Base-by-base conservation (phyloP, 176 grass and related monocot genomes). In the Typha latifolia region DNA sequence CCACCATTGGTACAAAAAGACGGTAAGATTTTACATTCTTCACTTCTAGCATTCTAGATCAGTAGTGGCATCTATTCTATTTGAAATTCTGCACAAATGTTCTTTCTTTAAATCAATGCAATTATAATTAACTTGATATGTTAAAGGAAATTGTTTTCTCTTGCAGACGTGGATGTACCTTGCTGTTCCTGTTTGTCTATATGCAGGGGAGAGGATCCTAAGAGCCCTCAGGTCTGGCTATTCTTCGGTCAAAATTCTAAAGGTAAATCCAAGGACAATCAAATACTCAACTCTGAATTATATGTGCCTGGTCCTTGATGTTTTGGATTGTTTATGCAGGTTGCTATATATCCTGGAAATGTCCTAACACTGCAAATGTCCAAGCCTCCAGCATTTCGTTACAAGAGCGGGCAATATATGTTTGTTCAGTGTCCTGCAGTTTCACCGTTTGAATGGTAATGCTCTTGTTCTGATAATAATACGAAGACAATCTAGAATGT, bases 91-190 rank as follows among this genome's bases (percentile, higher is more conserved):
- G 2, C 12, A 8, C 37, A 55, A 27, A 32, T 12, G 7, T 65
- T 69, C 19, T 32, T 4, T 2, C 15, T 27, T 59, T 26, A 49
- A 0, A 37, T 24, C 73, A 19, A 29, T 16, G 13, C 2, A 63
- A 47, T 48, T 20, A 53, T 64, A 13, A 34, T 27, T 27, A 61
- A 47, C 22, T 51, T 77, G 7, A 62, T 62, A 64, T 15, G 52
- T 69, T 59, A 59, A 19, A 19, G n/a, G 53, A 22, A 19, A 9
- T 56, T 9, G 49, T 68, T 63, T 62, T 76, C 69, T 69, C 22
- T n/a, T 61, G 51, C 84, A 99, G 95, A 94, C 95, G 68, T 99
- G 95, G 95, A 99, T 99, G 95, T 99, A 94, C 81, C 76, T 99
- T 79, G 71, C 86, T 11, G 81, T 87, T 49, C 95, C 95, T 29